Conservation (phyloP, 768 basidiomycete species). For the Mrakia gelida region DNA sequence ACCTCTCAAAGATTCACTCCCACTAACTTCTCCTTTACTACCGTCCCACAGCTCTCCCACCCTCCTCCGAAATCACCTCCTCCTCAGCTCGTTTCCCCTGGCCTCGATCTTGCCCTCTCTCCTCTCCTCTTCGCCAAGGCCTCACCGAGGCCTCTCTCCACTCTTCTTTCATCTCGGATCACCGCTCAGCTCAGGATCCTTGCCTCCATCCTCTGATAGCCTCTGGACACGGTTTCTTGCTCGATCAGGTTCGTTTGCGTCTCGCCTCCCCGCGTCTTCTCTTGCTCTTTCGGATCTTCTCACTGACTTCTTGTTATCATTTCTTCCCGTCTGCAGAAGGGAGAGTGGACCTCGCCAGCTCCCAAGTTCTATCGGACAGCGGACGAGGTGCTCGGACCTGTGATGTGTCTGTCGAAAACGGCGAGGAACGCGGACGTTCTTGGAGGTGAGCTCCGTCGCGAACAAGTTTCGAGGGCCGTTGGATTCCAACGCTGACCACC, state of each 20-base stretch:
- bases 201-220: conserved; percentile 25
- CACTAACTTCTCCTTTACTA: no score
- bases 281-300: no score
- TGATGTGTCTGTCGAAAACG: conserved; percentile 22
- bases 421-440: conserved; percentile 22
- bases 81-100: conserved; percentile 9
- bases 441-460: not conserved
- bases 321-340: conserved; percentile 21
- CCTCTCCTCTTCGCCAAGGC: conserved; percentile 37
- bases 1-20: no score
- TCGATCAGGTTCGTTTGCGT: no score
- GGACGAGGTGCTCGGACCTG: not conserved
- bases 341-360: conserved; percentile 20
- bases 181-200: conserved; percentile 16
- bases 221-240: conserved; percentile 24
- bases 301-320: no score
- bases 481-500: no score
- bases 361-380: not conserved
- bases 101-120: conserved; percentile 38
- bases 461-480: no score
- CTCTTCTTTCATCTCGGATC: conserved; percentile 20
- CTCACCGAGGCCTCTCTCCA: conserved; percentile 1
- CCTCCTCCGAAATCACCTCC: not conserved
- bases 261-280: no score
- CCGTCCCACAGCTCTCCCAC: no score